These are phyloP conservation scores for Wallacemonas sp. DNA, from an alignment of 208 protist genomes.

Conservation along the genomic window DNA sequence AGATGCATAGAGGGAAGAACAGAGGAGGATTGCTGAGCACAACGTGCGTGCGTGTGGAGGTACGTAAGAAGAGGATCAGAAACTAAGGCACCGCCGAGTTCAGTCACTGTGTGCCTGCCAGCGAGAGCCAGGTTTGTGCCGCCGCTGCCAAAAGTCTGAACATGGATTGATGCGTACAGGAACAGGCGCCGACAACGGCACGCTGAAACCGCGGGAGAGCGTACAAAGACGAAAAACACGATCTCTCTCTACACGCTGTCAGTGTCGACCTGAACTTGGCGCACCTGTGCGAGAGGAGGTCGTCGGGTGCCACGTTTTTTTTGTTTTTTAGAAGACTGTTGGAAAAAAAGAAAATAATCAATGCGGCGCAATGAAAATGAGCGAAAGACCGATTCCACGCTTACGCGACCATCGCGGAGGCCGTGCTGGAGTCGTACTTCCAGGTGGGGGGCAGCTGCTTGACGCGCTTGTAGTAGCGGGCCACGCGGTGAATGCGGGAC, in stretches of 20 bases:
- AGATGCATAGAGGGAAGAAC: not conserved
- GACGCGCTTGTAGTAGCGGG: slow-evolving; percentile 99
- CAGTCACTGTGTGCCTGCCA: no score
- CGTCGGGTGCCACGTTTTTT: no score
- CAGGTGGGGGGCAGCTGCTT: slow-evolving; percentile 85
- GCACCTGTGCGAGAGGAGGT: no score
- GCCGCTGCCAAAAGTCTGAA: no score
- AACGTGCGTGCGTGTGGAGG: not conserved
- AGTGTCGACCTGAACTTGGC: no score
- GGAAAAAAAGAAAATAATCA: slow-evolving; percentile 10
- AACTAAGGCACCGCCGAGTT: no score
- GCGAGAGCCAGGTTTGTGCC: no score
- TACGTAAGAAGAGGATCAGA: not conserved
- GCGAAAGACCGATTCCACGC: not conserved
- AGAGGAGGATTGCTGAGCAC: not conserved
- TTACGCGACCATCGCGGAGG: slow-evolving; percentile 64
- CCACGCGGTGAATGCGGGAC: slow-evolving; percentile 99
- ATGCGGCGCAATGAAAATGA: not conserved
- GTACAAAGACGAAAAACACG: no score
- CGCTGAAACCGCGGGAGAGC: no score
- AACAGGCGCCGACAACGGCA: no score
- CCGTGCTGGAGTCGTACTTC: slow-evolving; percentile 84
- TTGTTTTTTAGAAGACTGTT: slow-evolving; percentile 6
- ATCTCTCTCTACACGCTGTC: no score
- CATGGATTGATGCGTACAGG: no score